Evolutionary conservation across 129 eudicot genomes (phyloP), one percentile per base, ranked within the genome.

Genomic region (Kitagawia praeruptora): DNA sequence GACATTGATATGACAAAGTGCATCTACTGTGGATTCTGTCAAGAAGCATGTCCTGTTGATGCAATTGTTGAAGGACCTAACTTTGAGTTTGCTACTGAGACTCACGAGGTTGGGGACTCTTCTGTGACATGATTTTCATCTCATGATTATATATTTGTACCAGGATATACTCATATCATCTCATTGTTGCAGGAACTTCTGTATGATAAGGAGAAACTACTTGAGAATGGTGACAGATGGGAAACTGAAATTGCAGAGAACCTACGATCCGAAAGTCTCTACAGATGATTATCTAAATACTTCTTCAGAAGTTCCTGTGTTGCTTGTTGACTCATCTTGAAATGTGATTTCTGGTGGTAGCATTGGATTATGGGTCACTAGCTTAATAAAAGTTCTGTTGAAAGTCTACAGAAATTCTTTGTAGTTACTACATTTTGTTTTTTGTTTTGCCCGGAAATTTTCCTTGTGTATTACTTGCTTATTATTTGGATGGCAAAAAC

Each of bases 31-130:
- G 99, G 99, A 66, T 96, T 96, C 80, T 96, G 99, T 90, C 99
- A 96, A 96, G 99, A 96, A 83, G 99, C 99, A 41, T 96, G 99
- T 81, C 99, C 99, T 0, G 99, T 96, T 79, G 99, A 96, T 89
- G 99, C 99, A 28, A 96, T 96, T 77, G 99, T 96, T 76, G 99
- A 96, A 88, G 99, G 99, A 14, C 99, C 99, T 76, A 92, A 96
- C 85, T 96, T 96, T 79, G 99, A 96, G 86, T 96, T 92, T 83
- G 97, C 99, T 37, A 96, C 99, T 2, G 99, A 96, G 83, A 96
- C 99, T 83, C 99, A 96, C 16, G 99, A 96, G 98, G 99, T 93
- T 75, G 48, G 89, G 80, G 16, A 8, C n/a, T 16, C 27, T 54
- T 75, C 23, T 74, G 19, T 38, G 41, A 21, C 71, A 27, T 28